Base-by-base conservation (phyloP, 2,329 filamentous ascomycete species). In the Aspergillus fumigatiaffinis region DNA sequence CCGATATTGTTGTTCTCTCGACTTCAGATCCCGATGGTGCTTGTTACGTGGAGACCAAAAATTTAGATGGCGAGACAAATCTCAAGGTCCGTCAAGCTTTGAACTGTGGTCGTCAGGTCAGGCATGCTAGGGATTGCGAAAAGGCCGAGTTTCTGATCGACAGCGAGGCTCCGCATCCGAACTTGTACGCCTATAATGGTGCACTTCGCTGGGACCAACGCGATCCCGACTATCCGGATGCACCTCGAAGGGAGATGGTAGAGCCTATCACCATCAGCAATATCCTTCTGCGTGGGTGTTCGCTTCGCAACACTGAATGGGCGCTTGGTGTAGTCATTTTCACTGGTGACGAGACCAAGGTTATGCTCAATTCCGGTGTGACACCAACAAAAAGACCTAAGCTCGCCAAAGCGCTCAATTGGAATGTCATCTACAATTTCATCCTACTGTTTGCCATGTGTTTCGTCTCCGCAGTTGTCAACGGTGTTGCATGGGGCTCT, bases 1-100 rank as follows among this genome's bases (percentile, higher is more conserved):
- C 94, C 50, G 94, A 99, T 74, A 81, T 99, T 50, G 88, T 97
- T 50, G 89, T 99, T 47, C 78, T 99, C 25, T 90, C 94, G 2
- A 97, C 94, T 0, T 96, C 94, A 2, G 94, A 97, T 66, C 84
- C 89, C 0, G 94, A 99, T 66, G 94, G 94, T 52, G 91, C 91
- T 41, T 99, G 94, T 75, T 99, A 97, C 67, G 89, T 99, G 23
- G 94, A 99, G 76, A 99, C 94, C 2, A 99, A 97, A 80, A 97
- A 96, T 71, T 73, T 99, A 79, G 94, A 99, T 69, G 94, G 94
- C 52, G 94, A 99, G 77, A 99, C 94, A 2, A 99, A 99, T 68
- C 79, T 99, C 61, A 99, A 99, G 76, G 92, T 97, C 60, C 89
- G 94, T 58, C 90, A 93, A 69, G 91, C 94, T 21, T 82, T 99